Base-by-base conservation (phyloP, 2,329 filamentous ascomycete genomes). In the Trichothecium roseum region DNA sequence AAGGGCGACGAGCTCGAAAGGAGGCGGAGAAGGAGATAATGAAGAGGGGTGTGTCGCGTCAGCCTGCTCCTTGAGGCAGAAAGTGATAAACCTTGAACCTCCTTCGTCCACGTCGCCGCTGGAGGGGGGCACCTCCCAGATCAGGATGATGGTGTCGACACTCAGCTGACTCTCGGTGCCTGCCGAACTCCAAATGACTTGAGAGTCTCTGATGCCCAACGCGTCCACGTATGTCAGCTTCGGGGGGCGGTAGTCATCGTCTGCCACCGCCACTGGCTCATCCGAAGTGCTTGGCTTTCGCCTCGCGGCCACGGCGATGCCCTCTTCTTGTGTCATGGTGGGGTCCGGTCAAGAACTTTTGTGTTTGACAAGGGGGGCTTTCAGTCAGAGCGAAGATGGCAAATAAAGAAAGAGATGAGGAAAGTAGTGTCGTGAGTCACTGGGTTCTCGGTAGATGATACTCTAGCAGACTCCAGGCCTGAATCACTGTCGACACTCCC, bases 31-130 rank as follows among this genome's bases (percentile, higher is more conserved):
- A 37, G 20, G 22, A 37, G n/a, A 20, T 28, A 16, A n/a, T n/a
- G n/a, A 16, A 18, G 27, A 37, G 22, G 29, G 29, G 30, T 41
- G n/a, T 37, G 15, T 45, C 32, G 34, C 43, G 16, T 50, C 50
- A 4, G 45, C 30, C 6, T 52, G 45, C 41, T 67, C 60, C 3
- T 47, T 40, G 6, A 74, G 51, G 17, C 54, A 53, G 42, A 60
- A 54, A 5, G 71, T 48, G 16, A 61, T 37, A 38, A 42, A 49
- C 8, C 20, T 26, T 10, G 38, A 8, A 8, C 20, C 26, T 1
- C 28, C 32, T 30, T 32, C 22, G 8, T 34, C 16, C 28, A 30
- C 26, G 24, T 17, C n/a, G n/a, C n/a, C n/a, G n/a, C n/a, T n/a
- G n/a, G n/a, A n/a, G n/a, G n/a, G 16, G 18, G 39, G 24, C 10